Conservation (phyloP, 352 stramenopile species). For the Pythium phragmitis region DNA sequence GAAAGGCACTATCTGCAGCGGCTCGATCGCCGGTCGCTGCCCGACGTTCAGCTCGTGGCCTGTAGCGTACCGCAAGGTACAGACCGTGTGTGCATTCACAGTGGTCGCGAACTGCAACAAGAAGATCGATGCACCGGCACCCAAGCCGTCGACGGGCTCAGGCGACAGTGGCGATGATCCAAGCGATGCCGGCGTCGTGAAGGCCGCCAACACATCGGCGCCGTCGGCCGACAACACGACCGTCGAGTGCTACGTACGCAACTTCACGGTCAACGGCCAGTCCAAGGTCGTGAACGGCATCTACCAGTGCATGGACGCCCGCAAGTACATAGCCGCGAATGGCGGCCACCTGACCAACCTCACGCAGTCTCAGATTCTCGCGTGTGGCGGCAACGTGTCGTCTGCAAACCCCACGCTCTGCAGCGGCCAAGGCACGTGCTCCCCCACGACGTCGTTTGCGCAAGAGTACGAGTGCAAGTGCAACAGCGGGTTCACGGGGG, state of each 20-base stretch:
- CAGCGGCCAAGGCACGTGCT: slow-evolving; percentile 70
- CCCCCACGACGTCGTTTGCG: slow-evolving; percentile 49
- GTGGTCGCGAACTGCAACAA: slow-evolving; percentile 62
- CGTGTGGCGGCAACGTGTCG: slow-evolving; percentile 53
- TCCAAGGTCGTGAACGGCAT: slow-evolving; percentile 63
- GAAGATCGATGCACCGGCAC: slow-evolving; percentile 41
- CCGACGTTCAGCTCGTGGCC: slow-evolving; percentile 78
- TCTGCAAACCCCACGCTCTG: slow-evolving; percentile 44
- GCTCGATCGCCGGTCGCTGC: slow-evolving; percentile 56
- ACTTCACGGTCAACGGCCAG: slow-evolving; percentile 49
- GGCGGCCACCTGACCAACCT: slow-evolving; percentile 64
- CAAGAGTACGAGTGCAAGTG: slow-evolving; percentile 77
- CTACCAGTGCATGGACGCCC: slow-evolving; percentile 72
- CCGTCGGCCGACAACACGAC: slow-evolving; percentile 29
- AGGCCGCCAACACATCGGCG: slow-evolving; percentile 13
- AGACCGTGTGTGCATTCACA: slow-evolving; percentile 71
- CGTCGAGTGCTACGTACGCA: slow-evolving; percentile 69
- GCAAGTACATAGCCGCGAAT: slow-evolving; percentile 58
- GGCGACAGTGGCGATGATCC: slow-evolving; percentile 16
- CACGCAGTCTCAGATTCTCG: slow-evolving; percentile 45
- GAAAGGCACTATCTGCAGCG: slow-evolving; percentile 49
- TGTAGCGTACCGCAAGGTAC: slow-evolving; percentile 60
- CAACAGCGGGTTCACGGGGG: slow-evolving; percentile 64
- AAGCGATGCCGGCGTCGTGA: slow-evolving; percentile 24
- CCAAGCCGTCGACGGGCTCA: slow-evolving; percentile 16